Evolutionary conservation across 176 grass and related monocot species (phyloP), one percentile per base, ranked within the genome.

Genomic region (Avena atlantica): DNA sequence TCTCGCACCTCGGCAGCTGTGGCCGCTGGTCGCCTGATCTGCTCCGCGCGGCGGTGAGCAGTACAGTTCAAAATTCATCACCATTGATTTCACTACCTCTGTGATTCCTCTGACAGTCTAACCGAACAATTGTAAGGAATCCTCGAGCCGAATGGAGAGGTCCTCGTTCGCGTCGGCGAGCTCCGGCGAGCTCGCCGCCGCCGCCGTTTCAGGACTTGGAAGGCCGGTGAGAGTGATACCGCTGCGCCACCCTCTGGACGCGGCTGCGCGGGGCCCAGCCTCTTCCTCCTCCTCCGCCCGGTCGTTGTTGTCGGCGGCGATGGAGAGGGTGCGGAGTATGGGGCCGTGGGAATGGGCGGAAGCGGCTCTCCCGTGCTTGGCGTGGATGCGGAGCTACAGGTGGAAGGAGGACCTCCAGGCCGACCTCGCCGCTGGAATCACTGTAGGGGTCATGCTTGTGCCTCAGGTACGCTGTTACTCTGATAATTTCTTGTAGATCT

Each of bases 401-500:
- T 92, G 84, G 86, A 73, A 89, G 55, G 93, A 98, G 34, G 88
- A 89, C 49, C 76, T 98, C 45, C 93, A 95, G 83, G 81, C 92
- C 21, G 96, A 98, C 74, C 88, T 98, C 61, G 66, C 94, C 50
- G 90, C 96, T n/a, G 96, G 96, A n/a, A 73, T 92, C 85, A 98
- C 96, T 36, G 96, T 98, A 9, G 96, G 96, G 27, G 93, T 98
- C 88, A 98, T 98, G 92, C 96, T 98, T 12, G 96, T 98, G 60
- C 96, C 96, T 17, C 96, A 98, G 91, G 95, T 98, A 56, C 64
- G 31, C 31, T 34, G 31, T 34, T 20, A 25, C 24, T 34, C 55
- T 49, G 11, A 14, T n/a, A 50, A 49, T 77, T 27, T n/a, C 14
- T 8, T 34, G 31, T 34, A 49, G 48, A 79, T 86, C 89, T 89